Evolutionary conservation across 345 rosid species (phyloP).

Genomic region (Ceriops tagal): DNA sequence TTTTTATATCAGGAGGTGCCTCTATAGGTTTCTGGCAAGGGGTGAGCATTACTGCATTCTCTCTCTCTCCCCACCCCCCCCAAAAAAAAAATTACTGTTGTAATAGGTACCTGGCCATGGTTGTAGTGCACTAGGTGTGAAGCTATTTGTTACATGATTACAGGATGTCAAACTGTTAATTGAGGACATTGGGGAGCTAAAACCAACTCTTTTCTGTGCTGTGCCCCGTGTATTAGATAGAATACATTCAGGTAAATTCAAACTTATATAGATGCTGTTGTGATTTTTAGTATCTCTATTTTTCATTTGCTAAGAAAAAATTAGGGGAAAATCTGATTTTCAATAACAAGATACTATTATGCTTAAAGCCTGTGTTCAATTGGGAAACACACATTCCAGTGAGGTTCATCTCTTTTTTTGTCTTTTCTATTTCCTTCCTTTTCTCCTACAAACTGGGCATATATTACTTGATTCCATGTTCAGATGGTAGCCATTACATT

Average conservation of each 20-base stretch:
- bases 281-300: neutral
- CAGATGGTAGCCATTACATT: too few relatives aligned
- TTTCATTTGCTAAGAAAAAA: neutral
- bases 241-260: constrained; percentile 60
- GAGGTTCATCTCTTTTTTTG: neutral
- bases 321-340: neutral
- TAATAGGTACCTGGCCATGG: neutral
- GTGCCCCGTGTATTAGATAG: constrained; percentile 96
- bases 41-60: constrained; percentile 43
- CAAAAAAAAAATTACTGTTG: too few relatives aligned
- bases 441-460: neutral
- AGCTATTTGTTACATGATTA: constrained; percentile 4
- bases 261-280: neutral
- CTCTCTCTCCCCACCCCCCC: neutral
- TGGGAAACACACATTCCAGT: too few relatives aligned
- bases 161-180: constrained; percentile 88
- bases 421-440: neutral
- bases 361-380: neutral
- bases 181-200: constrained; percentile 85
- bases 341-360: neutral
- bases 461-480: too few relatives aligned
- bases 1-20: constrained; percentile 70
- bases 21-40: constrained; percentile 96
- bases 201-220: constrained; percentile 90
- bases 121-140: neutral